Evolutionary conservation across 2,329 filamentous ascomycete species (phyloP), one percentile per base, ranked within the genome.

Genomic region (Scolecobasidium constrictum): DNA sequence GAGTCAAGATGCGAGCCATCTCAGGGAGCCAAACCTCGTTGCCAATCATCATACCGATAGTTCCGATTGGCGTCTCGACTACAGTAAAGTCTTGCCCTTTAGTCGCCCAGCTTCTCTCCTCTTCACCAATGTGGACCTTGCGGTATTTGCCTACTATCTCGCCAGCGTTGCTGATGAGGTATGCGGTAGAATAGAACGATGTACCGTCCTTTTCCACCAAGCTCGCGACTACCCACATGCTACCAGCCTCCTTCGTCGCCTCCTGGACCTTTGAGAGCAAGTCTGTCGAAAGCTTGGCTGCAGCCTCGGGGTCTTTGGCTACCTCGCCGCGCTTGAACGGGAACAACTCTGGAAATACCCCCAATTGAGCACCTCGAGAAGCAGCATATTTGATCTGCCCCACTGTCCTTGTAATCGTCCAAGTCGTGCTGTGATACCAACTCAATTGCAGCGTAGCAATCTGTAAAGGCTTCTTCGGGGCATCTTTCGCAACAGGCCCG

Each of bases 1-100:
- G 16, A 18, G 34, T 36, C 12, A 36, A 15, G 9, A 36, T 11
- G 7, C 34, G 34, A 11, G 34, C 12, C 34, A 36, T 36, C 16
- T 36, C 34, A 12, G 34, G 34, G 9, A 36, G 34, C 34, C 34
- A 36, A 15, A 36, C 34, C 16, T 36, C 34, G 34, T 36, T 36
- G 9, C 34, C 34, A 15, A 36, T 36, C 34, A 36, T 36, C 34
- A 36, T 7, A 11, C 34, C 34, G 16, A 36, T 36, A 36, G 9
- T 36, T 9, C 34, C 34, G 9, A 36, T 17, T 9, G 12, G 7
- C 7, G 34, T 36, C 12, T 36, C 16, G 16, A 36, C 16, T 7
- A 36, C 16, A 15, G 34, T 11, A 18, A 36, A 17, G 7, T 9
- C 34, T 7, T 13, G 7, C 9, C 34, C 34, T 17, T 7, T 7